Evolutionary conservation across 2,329 filamentous ascomycete species (phyloP), one percentile per base, ranked within the genome.

Genomic region (Teratosphaeria nubilosa): DNA sequence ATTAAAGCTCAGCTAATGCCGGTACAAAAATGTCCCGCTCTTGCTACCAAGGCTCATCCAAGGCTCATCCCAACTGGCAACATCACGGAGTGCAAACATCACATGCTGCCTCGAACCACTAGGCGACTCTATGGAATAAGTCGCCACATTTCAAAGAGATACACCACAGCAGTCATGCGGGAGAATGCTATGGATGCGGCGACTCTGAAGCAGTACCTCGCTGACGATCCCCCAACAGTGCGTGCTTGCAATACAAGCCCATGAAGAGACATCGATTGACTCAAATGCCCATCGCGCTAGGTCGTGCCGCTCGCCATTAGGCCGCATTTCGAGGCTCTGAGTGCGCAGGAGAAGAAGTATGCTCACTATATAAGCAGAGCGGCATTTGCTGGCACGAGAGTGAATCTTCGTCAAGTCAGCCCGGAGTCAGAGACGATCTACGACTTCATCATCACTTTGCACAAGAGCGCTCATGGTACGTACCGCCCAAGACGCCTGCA

Each of bases 221-320:
- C 94, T 53, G 94, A 99, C 74, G 86, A 87, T 63, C 94, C 94
- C 52, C 94, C 94, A 0, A 88, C 86, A 54, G 27, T 30, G 27
- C 27, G 27, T 30, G 5, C 2, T 30, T 30, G 27, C 27, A 30
- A 30, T 30, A 7, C 27, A 4, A 30, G 7, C 27, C 27, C 27
- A 30, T 30, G 5, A 7, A 30, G 5, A 30, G 27, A 30, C 27
- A 3, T 30, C 7, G 27, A 3, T 7, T 30, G 27, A 30, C 27
- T 30, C 27, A 30, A 30, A 30, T 30, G 27, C 7, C 27, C 27
- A 30, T 30, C 3, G 27, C 7, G 5, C 27, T 30, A 30, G 27
- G 84, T 96, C 58, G 92, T 96, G 59, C 85, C 86, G 53, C 83
- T 99, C 54, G 86, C 90, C 72, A 94, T 97, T 72, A 90, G 90